A percentile compares a stretch with the other conserved stretches of the same genome.
Evolutionary conservation across 2,329 filamentous ascomycete species (phyloP).

Genomic region (Orbilia oligospora): DNA sequence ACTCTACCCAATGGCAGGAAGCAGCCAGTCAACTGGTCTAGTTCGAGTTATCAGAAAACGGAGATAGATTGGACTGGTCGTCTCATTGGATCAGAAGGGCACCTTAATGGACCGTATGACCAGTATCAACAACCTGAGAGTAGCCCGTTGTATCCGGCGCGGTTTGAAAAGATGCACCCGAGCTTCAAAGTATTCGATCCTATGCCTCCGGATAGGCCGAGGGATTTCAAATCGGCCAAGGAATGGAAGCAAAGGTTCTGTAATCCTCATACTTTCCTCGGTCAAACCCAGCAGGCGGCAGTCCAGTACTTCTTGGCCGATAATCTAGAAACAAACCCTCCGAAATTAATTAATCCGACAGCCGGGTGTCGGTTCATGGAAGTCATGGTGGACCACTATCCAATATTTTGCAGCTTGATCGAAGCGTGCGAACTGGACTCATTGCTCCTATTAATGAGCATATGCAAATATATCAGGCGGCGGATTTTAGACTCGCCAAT

Average conservation of each 20-base stretch:
- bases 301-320: constrained; percentile 56
- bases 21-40: constrained; percentile 50
- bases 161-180: constrained; percentile 46
- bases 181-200: constrained; percentile 58
- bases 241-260: constrained; percentile 59
- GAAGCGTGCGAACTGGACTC: constrained; percentile 56
- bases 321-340: constrained; percentile 8
- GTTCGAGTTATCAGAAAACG: constrained; percentile 36
- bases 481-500: constrained; percentile 44
- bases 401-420: constrained; percentile 55
- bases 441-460: constrained; percentile 49
- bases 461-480: constrained; percentile 49
- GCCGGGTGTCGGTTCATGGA: constrained; percentile 51
- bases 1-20: constrained; percentile 54
- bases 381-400: constrained; percentile 53
- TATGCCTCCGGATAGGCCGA: constrained; percentile 39
- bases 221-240: constrained; percentile 38
- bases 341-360: constrained; percentile 41
- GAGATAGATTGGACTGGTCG: constrained; percentile 55
- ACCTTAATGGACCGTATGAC: constrained; percentile 51
- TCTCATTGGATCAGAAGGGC: constrained; percentile 47
- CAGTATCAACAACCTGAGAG: constrained; percentile 50
- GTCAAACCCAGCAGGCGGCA: constrained; percentile 54
- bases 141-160: constrained; percentile 11
- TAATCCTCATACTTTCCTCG: constrained; percentile 53